Conservation (phyloP, 768 basidiomycete species). For the Butyriboletus loyo region DNA sequence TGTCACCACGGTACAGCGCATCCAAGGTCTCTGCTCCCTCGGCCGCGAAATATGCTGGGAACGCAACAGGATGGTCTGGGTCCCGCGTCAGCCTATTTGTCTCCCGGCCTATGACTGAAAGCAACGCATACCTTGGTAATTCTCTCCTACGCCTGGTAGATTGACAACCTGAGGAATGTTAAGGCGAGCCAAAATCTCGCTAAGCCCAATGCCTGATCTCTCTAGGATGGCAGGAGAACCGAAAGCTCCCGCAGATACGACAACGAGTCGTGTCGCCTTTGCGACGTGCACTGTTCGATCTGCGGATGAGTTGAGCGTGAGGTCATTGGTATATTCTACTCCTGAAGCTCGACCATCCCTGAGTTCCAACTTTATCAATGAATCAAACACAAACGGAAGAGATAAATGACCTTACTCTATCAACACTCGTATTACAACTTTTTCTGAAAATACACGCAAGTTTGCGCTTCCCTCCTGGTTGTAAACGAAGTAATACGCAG, state of each 20-base stretch:
- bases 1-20: constrained; percentile 39
- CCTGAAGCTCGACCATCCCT: constrained; percentile 40
- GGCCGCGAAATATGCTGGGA: constrained; percentile 37
- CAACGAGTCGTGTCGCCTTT: constrained; percentile 43
- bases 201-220: constrained; percentile 65
- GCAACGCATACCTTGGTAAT: constrained; percentile 47
- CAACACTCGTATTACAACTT: constrained; percentile 46
- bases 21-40: constrained; percentile 51
- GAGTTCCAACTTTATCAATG: neutral
- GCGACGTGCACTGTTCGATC: constrained; percentile 25
- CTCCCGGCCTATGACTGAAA: neutral
- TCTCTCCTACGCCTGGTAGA: constrained; percentile 73
- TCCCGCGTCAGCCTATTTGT: neutral
- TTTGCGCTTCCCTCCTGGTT: constrained; percentile 44
- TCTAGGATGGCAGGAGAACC: constrained; percentile 57
- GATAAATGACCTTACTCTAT: constrained; percentile 39
- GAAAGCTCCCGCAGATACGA: constrained; percentile 52
- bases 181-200: constrained; percentile 42
- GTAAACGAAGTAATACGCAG: constrained; percentile 52
- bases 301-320: constrained; percentile 19
- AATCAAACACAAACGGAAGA: neutral
- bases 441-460: constrained; percentile 38
- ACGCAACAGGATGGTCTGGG: constrained; percentile 31
- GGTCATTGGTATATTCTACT: constrained; percentile 47
- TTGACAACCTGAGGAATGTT: constrained; percentile 53